These are phyloP conservation scores for Clonostachys rosea DNA, from an alignment of 2,329 filamentous ascomycete species.

Conservation along the genomic window DNA sequence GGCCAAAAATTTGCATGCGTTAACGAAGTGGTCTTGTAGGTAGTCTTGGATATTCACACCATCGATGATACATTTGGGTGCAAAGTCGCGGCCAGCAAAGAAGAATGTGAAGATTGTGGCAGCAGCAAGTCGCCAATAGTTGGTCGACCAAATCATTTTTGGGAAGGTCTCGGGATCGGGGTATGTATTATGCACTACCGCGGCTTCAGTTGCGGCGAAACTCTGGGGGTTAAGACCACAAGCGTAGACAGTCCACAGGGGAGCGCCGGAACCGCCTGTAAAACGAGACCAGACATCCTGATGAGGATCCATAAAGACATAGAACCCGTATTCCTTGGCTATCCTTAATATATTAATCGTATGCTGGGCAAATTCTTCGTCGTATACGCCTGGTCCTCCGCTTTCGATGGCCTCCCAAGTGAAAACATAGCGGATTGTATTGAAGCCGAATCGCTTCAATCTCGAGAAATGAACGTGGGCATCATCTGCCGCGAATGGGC, in stretches of 20 bases:
- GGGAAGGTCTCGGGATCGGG: conserved; percentile 80
- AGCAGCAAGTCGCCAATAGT: conserved; percentile 82
- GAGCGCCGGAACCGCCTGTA: conserved; percentile 89
- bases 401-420: conserved; percentile 99
- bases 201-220: conserved; percentile 83
- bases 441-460: conserved; percentile 87
- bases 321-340: conserved; percentile 88
- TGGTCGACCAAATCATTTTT: conserved; percentile 99
- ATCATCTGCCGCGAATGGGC: conserved; percentile 80
- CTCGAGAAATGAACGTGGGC: conserved; percentile 83
- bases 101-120: conserved; percentile 94
- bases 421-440: conserved; percentile 93
- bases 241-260: conserved; percentile 96
- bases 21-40: conserved; percentile 80
- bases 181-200: conserved; percentile 92
- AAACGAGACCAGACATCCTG: conserved; percentile 98
- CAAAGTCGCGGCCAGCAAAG: conserved; percentile 86
- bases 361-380: conserved; percentile 88
- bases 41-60: conserved; percentile 96
- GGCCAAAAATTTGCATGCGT: conserved; percentile 76
- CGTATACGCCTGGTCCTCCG: conserved; percentile 83
- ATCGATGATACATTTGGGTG: conserved; percentile 92
- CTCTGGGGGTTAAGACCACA: conserved; percentile 83
- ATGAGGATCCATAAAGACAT: conserved; percentile 97
- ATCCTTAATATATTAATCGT: conserved; percentile 81